Evolutionary conservation across 345 rosid genomes (phyloP).

Genomic region (Abelmoschus esculentus): DNA sequence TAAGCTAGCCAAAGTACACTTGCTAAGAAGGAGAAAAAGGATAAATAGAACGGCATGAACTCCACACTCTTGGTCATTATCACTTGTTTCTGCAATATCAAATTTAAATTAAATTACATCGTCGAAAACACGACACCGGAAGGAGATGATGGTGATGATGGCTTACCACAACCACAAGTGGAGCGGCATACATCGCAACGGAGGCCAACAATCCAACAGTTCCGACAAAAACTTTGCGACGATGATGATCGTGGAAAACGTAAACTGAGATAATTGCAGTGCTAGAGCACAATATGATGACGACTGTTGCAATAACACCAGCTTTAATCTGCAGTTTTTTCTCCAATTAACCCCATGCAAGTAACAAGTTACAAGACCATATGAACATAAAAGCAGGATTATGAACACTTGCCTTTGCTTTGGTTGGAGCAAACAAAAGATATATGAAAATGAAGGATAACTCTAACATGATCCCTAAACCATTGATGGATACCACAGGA

Average conservation of each 20-base stretch:
- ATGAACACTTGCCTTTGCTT: conserved; percentile 9
- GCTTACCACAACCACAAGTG: conserved; percentile 4
- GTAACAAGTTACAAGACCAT: not conserved
- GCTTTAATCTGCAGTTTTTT: not conserved
- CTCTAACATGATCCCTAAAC: conserved; percentile 64
- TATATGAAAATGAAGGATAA: conserved; percentile 51
- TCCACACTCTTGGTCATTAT: conserved; percentile 71
- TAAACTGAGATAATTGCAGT: conserved; percentile 36
- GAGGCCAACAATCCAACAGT: conserved; percentile 32
- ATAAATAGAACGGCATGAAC: conserved; percentile 84
- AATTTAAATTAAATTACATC: not conserved
- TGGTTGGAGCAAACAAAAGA: conserved; percentile 39
- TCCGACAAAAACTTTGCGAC: conserved; percentile 58
- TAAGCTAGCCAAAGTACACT: conserved; percentile 65
- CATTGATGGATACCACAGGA: conserved; percentile 63
- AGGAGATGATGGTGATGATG: not conserved
- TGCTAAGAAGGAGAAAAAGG: conserved; percentile 67
- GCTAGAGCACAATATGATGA: not conserved
- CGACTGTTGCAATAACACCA: not conserved
- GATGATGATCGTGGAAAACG: conserved; percentile 52
- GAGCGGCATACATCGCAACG: not conserved
- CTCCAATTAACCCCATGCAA: not conserved
- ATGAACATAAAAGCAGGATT: not conserved
- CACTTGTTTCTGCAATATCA: conserved; percentile 56
- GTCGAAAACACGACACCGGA: not conserved